Percentiles rank a stretch among this genome's conserved stretches.
Evolutionary conservation across 2,329 filamentous ascomycete species (phyloP).

Genomic region (Talaromyces marneffei): DNA sequence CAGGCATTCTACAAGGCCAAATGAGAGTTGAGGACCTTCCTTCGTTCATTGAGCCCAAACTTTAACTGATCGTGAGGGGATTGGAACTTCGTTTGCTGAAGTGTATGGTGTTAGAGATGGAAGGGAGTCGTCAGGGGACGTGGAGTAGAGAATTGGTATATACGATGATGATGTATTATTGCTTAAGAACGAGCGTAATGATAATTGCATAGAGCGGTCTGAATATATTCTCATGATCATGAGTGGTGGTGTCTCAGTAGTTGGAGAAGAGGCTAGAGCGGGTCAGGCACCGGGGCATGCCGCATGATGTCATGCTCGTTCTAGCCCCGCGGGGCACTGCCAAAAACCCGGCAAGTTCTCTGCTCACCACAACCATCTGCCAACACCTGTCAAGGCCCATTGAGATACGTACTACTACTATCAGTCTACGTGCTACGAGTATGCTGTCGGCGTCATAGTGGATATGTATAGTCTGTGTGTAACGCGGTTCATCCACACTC

Average conservation of each 20-base stretch:
- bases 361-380: neutral
- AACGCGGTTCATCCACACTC: neutral
- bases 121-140: neutral
- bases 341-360: neutral
- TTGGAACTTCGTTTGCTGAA: neutral
- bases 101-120: neutral
- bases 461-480: neutral
- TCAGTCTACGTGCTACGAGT: neutral
- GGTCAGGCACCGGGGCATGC: constrained; percentile 1
- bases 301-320: constrained; percentile 9
- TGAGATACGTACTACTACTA: too few relatives aligned
- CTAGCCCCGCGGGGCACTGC: neutral
- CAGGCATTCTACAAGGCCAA: constrained; percentile 69
- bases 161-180: neutral
- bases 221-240: neutral
- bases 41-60: constrained; percentile 49
- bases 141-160: neutral
- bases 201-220: neutral
- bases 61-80: neutral
- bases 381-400: neutral
- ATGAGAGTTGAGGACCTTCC: constrained; percentile 77
- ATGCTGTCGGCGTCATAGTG: neutral
- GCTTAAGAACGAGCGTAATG: neutral
- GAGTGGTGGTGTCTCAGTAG: too few relatives aligned
- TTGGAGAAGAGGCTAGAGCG: neutral